Evolutionary conservation across 2,329 filamentous ascomycete species (phyloP).

Genomic region (Zymoseptoria passerinii): DNA sequence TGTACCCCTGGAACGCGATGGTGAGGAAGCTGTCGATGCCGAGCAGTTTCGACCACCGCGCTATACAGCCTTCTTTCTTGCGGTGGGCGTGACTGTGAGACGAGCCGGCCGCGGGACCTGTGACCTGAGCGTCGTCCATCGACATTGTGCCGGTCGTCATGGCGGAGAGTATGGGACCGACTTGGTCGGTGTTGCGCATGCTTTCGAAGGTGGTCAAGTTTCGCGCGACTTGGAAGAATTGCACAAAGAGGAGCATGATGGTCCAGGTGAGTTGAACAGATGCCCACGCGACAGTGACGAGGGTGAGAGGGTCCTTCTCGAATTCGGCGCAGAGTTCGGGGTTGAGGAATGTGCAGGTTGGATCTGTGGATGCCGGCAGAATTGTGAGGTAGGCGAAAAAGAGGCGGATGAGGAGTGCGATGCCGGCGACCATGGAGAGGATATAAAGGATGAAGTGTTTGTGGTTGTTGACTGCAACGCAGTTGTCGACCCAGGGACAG

Average conservation of each 20-base stretch:
- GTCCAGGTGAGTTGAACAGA: slow-evolving; percentile 87
- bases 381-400: slow-evolving; percentile 51
- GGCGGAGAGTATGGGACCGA: slow-evolving; percentile 59
- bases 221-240: slow-evolving; percentile 82
- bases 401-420: slow-evolving; percentile 63
- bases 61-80: slow-evolving; percentile 58
- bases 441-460: slow-evolving; percentile 93
- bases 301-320: slow-evolving; percentile 74
- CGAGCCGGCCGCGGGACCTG: slow-evolving; percentile 49
- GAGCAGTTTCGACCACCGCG: slow-evolving; percentile 74
- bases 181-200: slow-evolving; percentile 62
- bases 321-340: slow-evolving; percentile 65
- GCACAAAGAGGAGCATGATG: slow-evolving; percentile 91
- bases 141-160: slow-evolving; percentile 63
- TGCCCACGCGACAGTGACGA: slow-evolving; percentile 71
- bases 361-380: slow-evolving; percentile 41
- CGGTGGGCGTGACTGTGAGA: slow-evolving; percentile 39
- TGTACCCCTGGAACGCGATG: slow-evolving; percentile 70
- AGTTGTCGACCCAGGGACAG: slow-evolving; percentile 97
- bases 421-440: slow-evolving; percentile 64
- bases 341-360: slow-evolving; percentile 66
- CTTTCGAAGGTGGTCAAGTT: slow-evolving; percentile 96
- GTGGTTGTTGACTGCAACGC: slow-evolving; percentile 90
- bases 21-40: slow-evolving; percentile 91
- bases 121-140: slow-evolving; percentile 61